Base-by-base conservation (phyloP, 352 stramenopile species). In the Elongisporangium anandrum region DNA sequence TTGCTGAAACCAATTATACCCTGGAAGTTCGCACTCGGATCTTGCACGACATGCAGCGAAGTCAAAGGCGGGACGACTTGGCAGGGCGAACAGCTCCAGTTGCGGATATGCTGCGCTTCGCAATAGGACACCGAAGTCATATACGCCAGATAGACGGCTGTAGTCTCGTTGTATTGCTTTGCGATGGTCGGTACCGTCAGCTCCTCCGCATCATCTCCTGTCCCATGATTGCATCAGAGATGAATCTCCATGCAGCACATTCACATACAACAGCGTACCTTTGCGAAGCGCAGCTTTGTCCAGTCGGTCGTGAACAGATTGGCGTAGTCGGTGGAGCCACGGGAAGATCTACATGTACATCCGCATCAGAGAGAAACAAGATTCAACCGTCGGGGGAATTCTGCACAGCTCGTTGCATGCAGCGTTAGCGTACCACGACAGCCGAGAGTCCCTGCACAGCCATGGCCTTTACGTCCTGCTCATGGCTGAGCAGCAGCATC, bases 121-220 rank as follows among this genome's bases (percentile, higher is more conserved):
- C 85, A 95, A 60, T 92, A 95, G 34, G 83, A 83, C 20, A 92
- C 71, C 3, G 83, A 90, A 16, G 81, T 90, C n/a, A 95, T 59
- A 45, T 84, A 77, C 6, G 83, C 85, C 16, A 95, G 57, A 60
- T 92, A 92, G 56, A 90, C 48, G 10, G 83, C 81, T 17, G 74
- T 85, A 39, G 68, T 69, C 48, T 88, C 81, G 38, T 88, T 88
- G 73, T 95, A 94, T 2, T 26, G 52, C 15, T 10, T 15, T 52
- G 22, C 21, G 59, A 23, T 57, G 62, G 54, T 47, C 54, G 17
- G 34, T 45, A 45, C 13, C 34, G 13, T 7, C 26, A 38, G 26
- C 26, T 38, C 26, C 2, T 38, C 2, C 24, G 24, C 24, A 45
- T 45, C 12, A 3, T 16, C 34, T 4, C 16, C 10, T 41, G 9